Conservation (phyloP, 2,329 filamentous ascomycete genomes). For the Cordyceps tenuipes region DNA sequence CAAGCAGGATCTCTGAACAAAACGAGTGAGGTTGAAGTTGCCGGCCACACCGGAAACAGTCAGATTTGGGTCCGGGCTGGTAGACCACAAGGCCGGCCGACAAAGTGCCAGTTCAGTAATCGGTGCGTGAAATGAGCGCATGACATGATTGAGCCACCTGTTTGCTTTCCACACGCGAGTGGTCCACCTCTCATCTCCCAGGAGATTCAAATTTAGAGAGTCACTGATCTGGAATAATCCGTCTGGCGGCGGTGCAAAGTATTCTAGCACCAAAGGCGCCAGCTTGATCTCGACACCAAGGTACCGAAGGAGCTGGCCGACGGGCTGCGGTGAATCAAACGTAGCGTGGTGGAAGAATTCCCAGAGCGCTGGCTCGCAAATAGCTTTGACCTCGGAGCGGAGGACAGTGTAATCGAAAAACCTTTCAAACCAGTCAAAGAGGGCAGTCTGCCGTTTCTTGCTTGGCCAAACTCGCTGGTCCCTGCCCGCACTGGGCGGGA, state of each 20-base stretch:
- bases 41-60: background rate
- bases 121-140: background rate
- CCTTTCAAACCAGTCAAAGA: constrained; percentile 9
- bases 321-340: background rate
- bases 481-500: background rate
- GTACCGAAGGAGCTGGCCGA: constrained; percentile 2
- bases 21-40: constrained; percentile 1
- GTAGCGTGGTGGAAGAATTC: background rate
- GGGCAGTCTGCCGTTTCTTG: background rate
- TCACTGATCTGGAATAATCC: constrained; percentile 3
- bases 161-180: background rate
- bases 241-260: background rate
- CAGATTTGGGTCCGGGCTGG: background rate
- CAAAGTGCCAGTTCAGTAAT: background rate
- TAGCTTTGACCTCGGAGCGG: background rate
- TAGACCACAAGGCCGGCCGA: constrained; percentile 5
- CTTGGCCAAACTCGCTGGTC: background rate
- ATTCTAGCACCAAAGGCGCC: background rate
- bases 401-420: constrained; percentile 3
- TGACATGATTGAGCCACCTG: background rate
- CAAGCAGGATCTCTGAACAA: constrained; percentile 4
- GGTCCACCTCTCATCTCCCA: constrained; percentile 3
- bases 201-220: background rate
- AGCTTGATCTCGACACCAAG: background rate
- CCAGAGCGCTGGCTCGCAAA: constrained; percentile 2